Percentiles rank a stretch among this genome's conserved stretches.
Evolutionary conservation across 768 basidiomycete genomes (phyloP).

Genomic region (Amanita rubescens): DNA sequence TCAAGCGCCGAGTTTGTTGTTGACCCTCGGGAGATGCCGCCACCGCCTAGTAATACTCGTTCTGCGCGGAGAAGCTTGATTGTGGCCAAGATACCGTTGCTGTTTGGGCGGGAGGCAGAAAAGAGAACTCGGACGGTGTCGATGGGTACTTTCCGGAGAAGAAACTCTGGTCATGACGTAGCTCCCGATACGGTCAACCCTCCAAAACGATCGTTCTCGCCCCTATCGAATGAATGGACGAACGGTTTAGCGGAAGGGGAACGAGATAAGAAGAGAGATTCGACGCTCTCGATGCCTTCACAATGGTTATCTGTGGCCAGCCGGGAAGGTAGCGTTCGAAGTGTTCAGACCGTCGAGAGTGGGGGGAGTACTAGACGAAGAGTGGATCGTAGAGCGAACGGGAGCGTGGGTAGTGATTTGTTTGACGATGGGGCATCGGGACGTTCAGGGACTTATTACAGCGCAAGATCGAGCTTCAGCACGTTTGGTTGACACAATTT

Average conservation of each 20-base stretch:
- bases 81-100: neutral
- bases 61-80: neutral
- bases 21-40: neutral
- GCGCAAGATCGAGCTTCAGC: constrained; percentile 21
- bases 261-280: neutral
- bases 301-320: too few species aligned
- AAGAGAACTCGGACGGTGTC: constrained; percentile 2
- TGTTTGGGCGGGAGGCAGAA: constrained; percentile 4
- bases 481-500: neutral
- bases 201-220: neutral
- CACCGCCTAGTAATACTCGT: too few species aligned
- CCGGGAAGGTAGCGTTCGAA: too few species aligned
- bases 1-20: neutral
- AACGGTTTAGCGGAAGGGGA: neutral
- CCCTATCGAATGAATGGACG: neutral
- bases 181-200: too few species aligned
- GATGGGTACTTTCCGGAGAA: neutral
- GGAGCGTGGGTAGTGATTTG: neutral
- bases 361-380: neutral
- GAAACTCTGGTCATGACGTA: too few species aligned
- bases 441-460: constrained; percentile 17
- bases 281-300: neutral
- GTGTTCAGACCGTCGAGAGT: neutral
- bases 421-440: constrained; percentile 13
- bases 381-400: neutral